Percentiles rank a stretch among this genome's conserved stretches.
These are phyloP conservation scores for Pyronema omphalodes DNA, from an alignment of 495 filamentous ascomycete genomes.

Conservation along the genomic window DNA sequence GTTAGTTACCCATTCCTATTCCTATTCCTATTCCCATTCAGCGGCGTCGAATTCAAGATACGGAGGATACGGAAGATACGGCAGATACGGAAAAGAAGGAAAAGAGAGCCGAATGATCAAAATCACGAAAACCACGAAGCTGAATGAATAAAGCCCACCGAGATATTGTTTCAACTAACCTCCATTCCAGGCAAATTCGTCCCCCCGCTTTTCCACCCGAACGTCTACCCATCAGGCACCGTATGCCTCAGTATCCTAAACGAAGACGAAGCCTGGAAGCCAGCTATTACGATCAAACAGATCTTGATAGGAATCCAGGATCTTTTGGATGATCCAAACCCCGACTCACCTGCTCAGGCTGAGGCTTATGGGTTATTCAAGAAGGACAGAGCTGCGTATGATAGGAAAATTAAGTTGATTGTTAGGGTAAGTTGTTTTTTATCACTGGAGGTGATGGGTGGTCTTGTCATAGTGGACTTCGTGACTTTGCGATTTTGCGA, in stretches of 20 bases:
- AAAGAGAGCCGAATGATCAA: background rate
- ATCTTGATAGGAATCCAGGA: conserved; percentile 93
- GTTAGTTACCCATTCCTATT: conserved; percentile 34
- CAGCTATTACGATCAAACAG: conserved; percentile 93
- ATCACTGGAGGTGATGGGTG: background rate
- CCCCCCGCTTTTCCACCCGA: conserved; percentile 92
- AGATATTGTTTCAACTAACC: conserved; percentile 1
- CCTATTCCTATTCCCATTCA: background rate
- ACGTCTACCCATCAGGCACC: conserved; percentile 95
- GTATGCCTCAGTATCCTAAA: conserved; percentile 96
- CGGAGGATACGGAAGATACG: too few species aligned
- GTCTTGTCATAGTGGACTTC: background rate
- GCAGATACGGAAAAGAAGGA: background rate
- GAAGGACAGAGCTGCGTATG: conserved; percentile 72
- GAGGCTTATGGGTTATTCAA: conserved; percentile 96
- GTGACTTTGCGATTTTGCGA: too few species aligned
- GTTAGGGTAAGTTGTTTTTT: conserved; percentile 30
- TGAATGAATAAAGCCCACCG: background rate
- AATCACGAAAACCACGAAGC: background rate
- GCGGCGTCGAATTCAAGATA: background rate
- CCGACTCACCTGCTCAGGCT: conserved; percentile 88
- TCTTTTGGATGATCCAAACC: conserved; percentile 88
- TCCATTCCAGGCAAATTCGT: conserved; percentile 67
- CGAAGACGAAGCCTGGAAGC: conserved; percentile 96
- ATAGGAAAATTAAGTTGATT: conserved; percentile 65